Evolutionary conservation across 352 stramenopile species (phyloP).

Genomic region (Globisporangium mamillatum): DNA sequence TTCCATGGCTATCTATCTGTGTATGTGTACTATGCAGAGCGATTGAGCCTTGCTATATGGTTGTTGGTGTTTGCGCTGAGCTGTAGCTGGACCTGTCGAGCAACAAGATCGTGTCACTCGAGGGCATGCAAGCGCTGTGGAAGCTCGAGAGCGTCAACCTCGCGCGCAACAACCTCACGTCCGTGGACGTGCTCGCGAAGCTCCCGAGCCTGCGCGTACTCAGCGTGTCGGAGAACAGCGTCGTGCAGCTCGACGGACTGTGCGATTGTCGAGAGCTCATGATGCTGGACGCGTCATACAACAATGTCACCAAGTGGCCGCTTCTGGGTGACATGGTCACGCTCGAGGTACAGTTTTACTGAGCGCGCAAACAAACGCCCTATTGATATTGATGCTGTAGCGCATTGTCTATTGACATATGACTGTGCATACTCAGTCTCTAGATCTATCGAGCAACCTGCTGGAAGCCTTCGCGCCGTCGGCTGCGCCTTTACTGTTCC

Average conservation of each 20-base stretch:
- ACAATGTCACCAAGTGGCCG: slow-evolving; percentile 57
- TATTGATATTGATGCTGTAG: not conserved
- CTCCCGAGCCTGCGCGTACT: slow-evolving; percentile 43
- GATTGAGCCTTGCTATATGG: not conserved
- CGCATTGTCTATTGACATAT: not conserved
- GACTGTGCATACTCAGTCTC: slow-evolving; percentile 22
- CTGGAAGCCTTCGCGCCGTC: slow-evolving; percentile 35
- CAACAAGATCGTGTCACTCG: slow-evolving; percentile 49
- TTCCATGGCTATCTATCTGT: not conserved
- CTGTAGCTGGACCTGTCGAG: slow-evolving; percentile 57
- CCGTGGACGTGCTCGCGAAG: slow-evolving; percentile 37
- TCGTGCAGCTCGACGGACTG: slow-evolving; percentile 45
- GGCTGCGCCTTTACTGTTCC: slow-evolving; percentile 30
- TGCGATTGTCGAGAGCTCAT: slow-evolving; percentile 28
- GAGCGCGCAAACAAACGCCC: too few species aligned
- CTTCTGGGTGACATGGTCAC: slow-evolving; percentile 28
- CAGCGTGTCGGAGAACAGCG: slow-evolving; percentile 53
- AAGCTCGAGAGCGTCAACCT: slow-evolving; percentile 47
- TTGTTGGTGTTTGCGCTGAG: not conserved
- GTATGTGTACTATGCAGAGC: not conserved
- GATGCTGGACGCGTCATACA: slow-evolving; percentile 59
- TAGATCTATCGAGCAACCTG: slow-evolving; percentile 65
- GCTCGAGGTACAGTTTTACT: slow-evolving; percentile 36
- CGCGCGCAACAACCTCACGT: slow-evolving; percentile 46
- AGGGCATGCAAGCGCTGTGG: slow-evolving; percentile 47